Conservation (phyloP, 2,329 filamentous ascomycete species). For the Exserohilum turcica region DNA sequence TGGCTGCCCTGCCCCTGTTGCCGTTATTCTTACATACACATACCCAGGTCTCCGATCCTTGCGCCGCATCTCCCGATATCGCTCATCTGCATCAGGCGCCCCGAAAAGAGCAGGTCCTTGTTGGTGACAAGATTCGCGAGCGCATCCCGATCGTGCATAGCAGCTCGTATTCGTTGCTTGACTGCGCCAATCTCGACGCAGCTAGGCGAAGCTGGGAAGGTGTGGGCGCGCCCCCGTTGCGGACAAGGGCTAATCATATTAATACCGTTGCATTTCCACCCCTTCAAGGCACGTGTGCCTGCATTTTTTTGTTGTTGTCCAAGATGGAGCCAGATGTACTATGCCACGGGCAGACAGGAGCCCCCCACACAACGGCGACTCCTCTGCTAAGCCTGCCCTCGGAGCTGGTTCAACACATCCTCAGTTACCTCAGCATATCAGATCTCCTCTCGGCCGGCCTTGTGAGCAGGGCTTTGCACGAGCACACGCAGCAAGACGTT, state of each 20-base stretch:
- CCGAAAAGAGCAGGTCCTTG: constrained; percentile 22
- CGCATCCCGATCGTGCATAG: constrained; percentile 21
- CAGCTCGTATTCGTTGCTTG: constrained; percentile 19
- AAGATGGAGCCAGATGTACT: neutral
- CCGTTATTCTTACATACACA: no score
- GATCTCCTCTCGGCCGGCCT: constrained; percentile 66
- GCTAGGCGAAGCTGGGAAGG: constrained; percentile 40
- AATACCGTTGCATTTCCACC: constrained; percentile 3
- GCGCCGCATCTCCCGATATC: constrained; percentile 24
- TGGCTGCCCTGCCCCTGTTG: no score
- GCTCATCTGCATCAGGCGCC: constrained; percentile 10
- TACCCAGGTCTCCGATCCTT: neutral
- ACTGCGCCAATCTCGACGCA: constrained; percentile 13
- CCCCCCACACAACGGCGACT: constrained; percentile 4
- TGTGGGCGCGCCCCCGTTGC: constrained; percentile 22
- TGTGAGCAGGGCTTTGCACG: constrained; percentile 65
- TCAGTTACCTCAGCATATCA: constrained; percentile 66
- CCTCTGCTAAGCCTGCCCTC: constrained; percentile 66
- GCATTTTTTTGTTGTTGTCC: neutral
- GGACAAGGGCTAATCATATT: no score
- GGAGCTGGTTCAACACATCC: constrained; percentile 75
- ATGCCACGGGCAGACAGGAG: neutral
- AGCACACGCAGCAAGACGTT: constrained; percentile 67
- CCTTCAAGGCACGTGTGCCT: constrained; percentile 7
- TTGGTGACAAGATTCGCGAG: constrained; percentile 21